Conservation (phyloP, 139 green algal genomes). For the Chlorella sp. region DNA sequence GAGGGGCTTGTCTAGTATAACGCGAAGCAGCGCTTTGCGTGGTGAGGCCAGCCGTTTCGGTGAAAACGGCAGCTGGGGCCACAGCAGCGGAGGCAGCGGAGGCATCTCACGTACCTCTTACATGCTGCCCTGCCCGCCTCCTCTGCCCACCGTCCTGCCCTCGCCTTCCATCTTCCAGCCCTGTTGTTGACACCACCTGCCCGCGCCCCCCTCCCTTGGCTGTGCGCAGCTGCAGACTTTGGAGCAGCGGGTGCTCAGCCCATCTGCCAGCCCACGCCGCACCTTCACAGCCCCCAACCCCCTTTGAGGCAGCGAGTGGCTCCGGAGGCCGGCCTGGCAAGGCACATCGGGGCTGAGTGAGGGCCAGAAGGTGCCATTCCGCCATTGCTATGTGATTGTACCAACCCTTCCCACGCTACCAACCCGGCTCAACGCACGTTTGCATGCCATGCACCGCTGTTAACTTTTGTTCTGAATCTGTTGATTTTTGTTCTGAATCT, state of each 20-base stretch:
- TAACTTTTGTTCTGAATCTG: background rate
- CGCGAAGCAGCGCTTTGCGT: no score
- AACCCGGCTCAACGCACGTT: background rate
- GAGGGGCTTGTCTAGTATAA: no score
- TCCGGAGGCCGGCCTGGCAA: no score
- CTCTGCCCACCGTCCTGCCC: background rate
- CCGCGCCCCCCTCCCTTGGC: background rate
- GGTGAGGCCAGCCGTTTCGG: no score
- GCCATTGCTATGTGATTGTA: background rate
- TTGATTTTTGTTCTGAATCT: background rate
- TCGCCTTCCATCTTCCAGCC: background rate
- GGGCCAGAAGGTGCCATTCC: background rate
- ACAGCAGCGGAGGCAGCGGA: background rate
- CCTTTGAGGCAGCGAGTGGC: background rate
- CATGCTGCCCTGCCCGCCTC: background rate
- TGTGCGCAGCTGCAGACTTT: slow-evolving; percentile 27
- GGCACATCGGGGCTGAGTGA: background rate
- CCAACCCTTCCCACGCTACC: background rate
- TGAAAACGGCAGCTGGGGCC: no score
- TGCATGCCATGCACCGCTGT: background rate
- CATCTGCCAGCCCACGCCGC: slow-evolving; percentile 11
- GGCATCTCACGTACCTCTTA: background rate
- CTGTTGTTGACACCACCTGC: background rate
- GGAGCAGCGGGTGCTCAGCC: slow-evolving; percentile 25
- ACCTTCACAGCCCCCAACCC: background rate